Evolutionary conservation across 441 rosid species (phyloP).

Genomic region (Mallotus repandus): DNA sequence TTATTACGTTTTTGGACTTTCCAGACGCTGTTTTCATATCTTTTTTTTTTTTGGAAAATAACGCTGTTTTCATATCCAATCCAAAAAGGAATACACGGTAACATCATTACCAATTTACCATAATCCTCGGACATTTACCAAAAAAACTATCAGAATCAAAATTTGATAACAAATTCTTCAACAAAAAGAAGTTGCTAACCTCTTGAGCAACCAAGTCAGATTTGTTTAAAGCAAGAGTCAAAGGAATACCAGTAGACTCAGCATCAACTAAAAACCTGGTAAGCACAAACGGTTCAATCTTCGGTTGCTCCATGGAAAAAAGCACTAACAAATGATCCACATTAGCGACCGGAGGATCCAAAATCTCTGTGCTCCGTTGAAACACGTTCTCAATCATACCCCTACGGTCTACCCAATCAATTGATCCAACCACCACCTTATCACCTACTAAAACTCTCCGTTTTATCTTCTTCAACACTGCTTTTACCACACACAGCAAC

Average conservation of each 20-base stretch:
- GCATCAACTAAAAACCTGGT: constrained; percentile 91
- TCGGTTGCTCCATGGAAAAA: constrained; percentile 83
- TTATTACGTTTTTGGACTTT: no score
- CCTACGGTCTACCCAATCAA: constrained; percentile 86
- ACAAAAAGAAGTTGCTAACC: constrained; percentile 34
- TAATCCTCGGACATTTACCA: neutral
- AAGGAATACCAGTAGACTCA: constrained; percentile 74
- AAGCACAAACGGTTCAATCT: constrained; percentile 61
- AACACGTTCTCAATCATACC: constrained; percentile 91
- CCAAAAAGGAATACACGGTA: no score
- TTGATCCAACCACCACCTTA: constrained; percentile 72
- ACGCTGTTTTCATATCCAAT: no score
- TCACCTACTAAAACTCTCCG: constrained; percentile 88
- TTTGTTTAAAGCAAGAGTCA: constrained; percentile 80
- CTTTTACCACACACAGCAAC: constrained; percentile 84
- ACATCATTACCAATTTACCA: no score
- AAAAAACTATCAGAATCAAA: neutral
- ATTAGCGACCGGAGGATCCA: constrained; percentile 88
- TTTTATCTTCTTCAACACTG: constrained; percentile 87
- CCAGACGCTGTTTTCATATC: no score
- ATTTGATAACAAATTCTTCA: no score
- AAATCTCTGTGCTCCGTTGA: constrained; percentile 55
- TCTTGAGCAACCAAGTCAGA: constrained; percentile 61
- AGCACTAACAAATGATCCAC: constrained; percentile 79
- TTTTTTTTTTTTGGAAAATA: no score